Evolutionary conservation across 2,329 filamentous ascomycete species (phyloP).

Genomic region (Shiraia sp.): DNA sequence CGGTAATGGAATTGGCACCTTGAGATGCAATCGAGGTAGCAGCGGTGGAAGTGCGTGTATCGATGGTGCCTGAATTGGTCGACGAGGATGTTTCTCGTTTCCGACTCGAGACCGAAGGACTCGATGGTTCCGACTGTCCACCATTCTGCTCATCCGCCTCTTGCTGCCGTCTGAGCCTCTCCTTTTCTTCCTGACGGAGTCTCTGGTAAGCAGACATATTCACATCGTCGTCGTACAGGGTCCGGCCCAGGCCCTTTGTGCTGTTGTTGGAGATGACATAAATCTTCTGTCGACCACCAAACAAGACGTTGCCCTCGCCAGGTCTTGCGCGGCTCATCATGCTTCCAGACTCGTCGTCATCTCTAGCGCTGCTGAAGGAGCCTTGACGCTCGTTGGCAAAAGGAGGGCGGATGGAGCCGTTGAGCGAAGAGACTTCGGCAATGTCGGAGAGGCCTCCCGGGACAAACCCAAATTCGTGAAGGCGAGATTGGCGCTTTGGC

Average conservation of each 20-base stretch:
- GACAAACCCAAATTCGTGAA: constrained; percentile 71
- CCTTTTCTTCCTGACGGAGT: constrained; percentile 62
- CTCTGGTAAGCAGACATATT: constrained; percentile 81
- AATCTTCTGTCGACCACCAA: constrained; percentile 93
- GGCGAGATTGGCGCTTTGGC: constrained; percentile 77
- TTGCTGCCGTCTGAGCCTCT: constrained; percentile 40
- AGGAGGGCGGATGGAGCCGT: constrained; percentile 56
- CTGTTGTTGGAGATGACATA: constrained; percentile 73
- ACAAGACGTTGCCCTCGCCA: constrained; percentile 87
- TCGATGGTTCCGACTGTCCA: constrained; percentile 51
- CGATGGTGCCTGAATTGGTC: constrained; percentile 72
- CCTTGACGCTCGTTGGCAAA: constrained; percentile 64
- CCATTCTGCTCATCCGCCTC: constrained; percentile 44
- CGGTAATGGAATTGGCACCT: constrained; percentile 42
- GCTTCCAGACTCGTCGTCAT: constrained; percentile 72
- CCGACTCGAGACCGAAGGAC: constrained; percentile 64
- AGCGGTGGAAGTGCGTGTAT: constrained; percentile 75
- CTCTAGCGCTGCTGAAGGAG: constrained; percentile 65
- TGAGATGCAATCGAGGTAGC: constrained; percentile 89
- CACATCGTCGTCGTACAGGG: constrained; percentile 86
- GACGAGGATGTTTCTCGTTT: constrained; percentile 85
- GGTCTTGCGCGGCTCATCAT: constrained; percentile 85
- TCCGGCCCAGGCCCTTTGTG: constrained; percentile 55
- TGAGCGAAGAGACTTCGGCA: constrained; percentile 83
- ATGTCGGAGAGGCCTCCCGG: constrained; percentile 74